phyloP scores from a whole-genome alignment of 1,284 basidiomycete genomes.

The Ustilago xerochloae region DNA sequence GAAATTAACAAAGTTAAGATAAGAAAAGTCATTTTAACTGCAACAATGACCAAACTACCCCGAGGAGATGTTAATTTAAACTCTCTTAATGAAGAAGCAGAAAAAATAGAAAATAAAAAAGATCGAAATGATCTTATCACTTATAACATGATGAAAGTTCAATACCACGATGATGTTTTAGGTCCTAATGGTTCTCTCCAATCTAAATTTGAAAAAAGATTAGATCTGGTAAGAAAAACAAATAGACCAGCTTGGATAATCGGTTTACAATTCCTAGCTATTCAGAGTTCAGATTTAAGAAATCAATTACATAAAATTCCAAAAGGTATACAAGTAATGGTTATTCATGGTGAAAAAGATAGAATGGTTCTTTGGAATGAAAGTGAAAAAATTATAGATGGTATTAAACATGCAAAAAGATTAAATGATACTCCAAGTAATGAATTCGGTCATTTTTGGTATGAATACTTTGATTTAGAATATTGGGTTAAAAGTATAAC shows the following conservation, averaged over 20 bases:
- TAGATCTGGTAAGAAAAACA: slow-evolving; percentile 25
- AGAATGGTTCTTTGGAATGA: slow-evolving; percentile 61
- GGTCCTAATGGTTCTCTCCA: slow-evolving; percentile 6
- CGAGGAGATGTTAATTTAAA: slow-evolving; percentile 49
- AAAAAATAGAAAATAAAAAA: slow-evolving; percentile 16
- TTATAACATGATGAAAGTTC: slow-evolving; percentile 48
- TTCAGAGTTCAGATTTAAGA: slow-evolving; percentile 36
- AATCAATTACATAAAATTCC: slow-evolving; percentile 43
- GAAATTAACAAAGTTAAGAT: slow-evolving; percentile 39
- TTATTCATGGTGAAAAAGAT: slow-evolving; percentile 60
- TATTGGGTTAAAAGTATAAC: slow-evolving; percentile 39
- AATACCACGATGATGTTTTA: slow-evolving; percentile 57
- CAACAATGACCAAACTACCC: slow-evolving; percentile 64
- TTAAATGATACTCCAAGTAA: slow-evolving; percentile 5
- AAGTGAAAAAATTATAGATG: slow-evolving; percentile 36
- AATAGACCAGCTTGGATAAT: slow-evolving; percentile 45
- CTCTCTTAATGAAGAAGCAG: slow-evolving; percentile 16
- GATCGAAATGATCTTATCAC: slow-evolving; percentile 45
- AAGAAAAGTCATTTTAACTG: slow-evolving; percentile 48
- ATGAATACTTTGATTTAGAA: slow-evolving; percentile 55
- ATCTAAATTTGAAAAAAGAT: slow-evolving; percentile 22
- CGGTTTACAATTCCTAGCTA: slow-evolving; percentile 52
- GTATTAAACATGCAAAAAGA: slow-evolving; percentile 50
- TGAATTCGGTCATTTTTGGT: slow-evolving; percentile 59
- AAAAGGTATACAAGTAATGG: slow-evolving; percentile 25